A percentile compares a stretch with the other conserved stretches of the same genome.
Conservation (phyloP, 1,139 yeast species). For the Candida pseudoviswanathii region DNA sequence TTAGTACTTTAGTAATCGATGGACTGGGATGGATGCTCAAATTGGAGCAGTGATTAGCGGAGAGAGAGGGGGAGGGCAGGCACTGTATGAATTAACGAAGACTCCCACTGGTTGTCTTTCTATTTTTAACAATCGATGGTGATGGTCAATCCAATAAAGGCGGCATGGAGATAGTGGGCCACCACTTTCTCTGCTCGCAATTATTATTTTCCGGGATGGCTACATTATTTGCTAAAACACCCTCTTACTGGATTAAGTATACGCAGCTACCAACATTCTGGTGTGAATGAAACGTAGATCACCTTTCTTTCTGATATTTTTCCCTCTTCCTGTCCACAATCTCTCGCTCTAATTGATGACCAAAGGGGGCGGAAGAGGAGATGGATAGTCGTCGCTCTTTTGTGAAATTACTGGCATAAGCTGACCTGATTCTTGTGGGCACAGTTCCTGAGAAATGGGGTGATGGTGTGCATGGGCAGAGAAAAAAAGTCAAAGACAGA, state of each 20-base stretch:
- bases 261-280: conserved; percentile 1
- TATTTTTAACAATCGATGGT: neutral
- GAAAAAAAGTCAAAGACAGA: neutral
- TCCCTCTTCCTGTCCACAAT: neutral
- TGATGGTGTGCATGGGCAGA: neutral
- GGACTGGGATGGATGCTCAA: neutral
- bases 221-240: conserved; percentile 2
- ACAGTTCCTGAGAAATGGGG: neutral
- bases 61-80: too few species aligned
- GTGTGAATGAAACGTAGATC: conserved; percentile 3
- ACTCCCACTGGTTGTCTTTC: neutral
- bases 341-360: neutral
- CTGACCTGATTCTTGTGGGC: neutral
- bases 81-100: too few species aligned
- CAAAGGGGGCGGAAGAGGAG: neutral
- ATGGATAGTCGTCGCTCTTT: neutral
- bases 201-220: neutral
- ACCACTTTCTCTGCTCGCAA: too few species aligned
- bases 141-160: neutral
- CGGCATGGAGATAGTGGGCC: neutral
- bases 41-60: too few species aligned
- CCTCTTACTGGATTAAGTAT: conserved; percentile 1
- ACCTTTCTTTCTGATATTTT: neutral
- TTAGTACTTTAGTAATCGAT: neutral
- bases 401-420: neutral